Percentiles rank a stretch among this genome's conserved stretches.
phyloP scores from a whole-genome alignment of 441 rosid genomes.

The Theobroma grandiflorum region DNA sequence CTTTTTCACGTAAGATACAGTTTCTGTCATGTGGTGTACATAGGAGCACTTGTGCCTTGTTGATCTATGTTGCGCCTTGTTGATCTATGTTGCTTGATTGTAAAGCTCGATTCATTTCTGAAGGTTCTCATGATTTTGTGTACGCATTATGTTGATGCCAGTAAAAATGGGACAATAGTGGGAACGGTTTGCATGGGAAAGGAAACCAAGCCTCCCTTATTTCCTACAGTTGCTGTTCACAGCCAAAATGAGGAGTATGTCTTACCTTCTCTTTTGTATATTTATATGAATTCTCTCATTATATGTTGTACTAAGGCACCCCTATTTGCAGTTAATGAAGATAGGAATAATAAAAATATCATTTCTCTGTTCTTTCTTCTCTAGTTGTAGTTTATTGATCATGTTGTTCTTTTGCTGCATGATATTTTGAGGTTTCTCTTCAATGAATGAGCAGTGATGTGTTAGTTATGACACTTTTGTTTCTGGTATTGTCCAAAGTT shows the following conservation, averaged over 20 bases:
- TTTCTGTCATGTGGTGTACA: conserved; percentile 19
- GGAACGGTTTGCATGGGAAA: conserved; percentile 73
- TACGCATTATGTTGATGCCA: conserved; percentile 41
- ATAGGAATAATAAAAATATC: not conserved
- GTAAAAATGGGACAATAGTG: conserved; percentile 80
- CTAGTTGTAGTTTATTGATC: not conserved
- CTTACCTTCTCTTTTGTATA: conserved; percentile 24
- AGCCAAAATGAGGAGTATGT: conserved; percentile 97
- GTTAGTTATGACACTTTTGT: not conserved
- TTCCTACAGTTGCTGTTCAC: conserved; percentile 93
- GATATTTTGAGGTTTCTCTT: conserved; percentile 6
- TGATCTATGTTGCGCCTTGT: not conserved
- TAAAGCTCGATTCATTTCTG: not conserved
- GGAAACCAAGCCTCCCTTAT: conserved; percentile 74
- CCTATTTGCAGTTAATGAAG: not conserved
- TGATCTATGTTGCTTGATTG: not conserved
- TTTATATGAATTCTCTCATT: conserved; percentile 17
- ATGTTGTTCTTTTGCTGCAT: not conserved
- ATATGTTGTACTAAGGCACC: not conserved
- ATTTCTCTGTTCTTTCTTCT: not conserved
- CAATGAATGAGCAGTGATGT: not conserved
- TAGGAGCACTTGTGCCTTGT: not conserved
- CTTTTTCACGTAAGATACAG: conserved; percentile 92
- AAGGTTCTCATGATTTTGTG: conserved; percentile 23
- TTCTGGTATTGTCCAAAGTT: not conserved